Conservation (phyloP, 495 filamentous ascomycete species). For the Penicillium verhagenii region DNA sequence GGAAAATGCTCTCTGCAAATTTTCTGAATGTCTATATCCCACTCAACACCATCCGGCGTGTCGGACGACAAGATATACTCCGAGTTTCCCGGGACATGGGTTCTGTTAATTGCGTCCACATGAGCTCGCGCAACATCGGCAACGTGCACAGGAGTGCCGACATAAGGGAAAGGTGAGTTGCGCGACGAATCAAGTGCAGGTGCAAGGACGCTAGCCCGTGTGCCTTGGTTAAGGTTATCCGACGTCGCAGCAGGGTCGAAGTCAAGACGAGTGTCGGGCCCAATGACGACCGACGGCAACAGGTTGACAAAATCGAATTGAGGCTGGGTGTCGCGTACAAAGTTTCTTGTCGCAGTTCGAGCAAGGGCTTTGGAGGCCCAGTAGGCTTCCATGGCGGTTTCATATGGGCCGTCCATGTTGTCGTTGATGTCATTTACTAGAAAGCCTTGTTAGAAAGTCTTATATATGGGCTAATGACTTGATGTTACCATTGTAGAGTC, state of each 20-base stretch:
- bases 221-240: conserved; percentile 12
- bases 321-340: conserved; percentile 16
- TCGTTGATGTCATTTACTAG: conserved; percentile 17
- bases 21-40: conserved; percentile 42
- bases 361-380: conserved; percentile 32
- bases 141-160: conserved; percentile 24
- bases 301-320: conserved; percentile 24
- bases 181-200: conserved; percentile 7
- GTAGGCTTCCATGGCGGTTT: conserved; percentile 25
- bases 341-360: conserved; percentile 22
- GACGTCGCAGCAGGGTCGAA: conserved; percentile 4
- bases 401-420: conserved; percentile 5
- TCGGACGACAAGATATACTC: conserved; percentile 22
- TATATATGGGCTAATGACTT: background rate
- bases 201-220: conserved; percentile 13
- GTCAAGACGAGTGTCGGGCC: conserved; percentile 18
- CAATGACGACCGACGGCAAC: conserved; percentile 21
- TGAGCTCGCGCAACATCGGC: conserved; percentile 26
- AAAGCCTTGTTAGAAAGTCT: background rate
- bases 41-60: conserved; percentile 25
- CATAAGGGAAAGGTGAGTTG: conserved; percentile 19
- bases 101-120: conserved; percentile 21
- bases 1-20: conserved; percentile 41
- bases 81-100: conserved; percentile 12
- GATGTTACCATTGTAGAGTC: conserved; percentile 15